Percentiles rank a stretch among this genome's conserved stretches.
Conservation (phyloP, 108 stramenopile genomes). For the Conticribra weissflogii region DNA sequence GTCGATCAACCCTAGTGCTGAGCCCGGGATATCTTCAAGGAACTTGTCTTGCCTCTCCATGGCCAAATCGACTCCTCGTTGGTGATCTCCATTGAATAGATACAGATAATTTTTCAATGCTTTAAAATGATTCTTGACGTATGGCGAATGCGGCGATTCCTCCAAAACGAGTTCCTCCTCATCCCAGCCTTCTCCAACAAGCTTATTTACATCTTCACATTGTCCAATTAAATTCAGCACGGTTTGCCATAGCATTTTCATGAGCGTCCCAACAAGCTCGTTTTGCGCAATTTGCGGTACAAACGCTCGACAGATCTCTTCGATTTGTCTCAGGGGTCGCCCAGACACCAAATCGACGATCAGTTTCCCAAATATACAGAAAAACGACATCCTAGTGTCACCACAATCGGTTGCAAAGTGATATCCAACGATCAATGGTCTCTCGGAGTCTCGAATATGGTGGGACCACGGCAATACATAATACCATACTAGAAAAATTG, state of each 20-base stretch:
- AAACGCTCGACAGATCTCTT: constrained; percentile 4
- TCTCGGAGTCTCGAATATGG: constrained; percentile 6
- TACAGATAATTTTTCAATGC: constrained; percentile 16
- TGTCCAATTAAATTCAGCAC: constrained; percentile 12
- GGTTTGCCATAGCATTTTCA: constrained; percentile 14
- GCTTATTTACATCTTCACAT: neutral
- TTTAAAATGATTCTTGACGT: constrained; percentile 6
- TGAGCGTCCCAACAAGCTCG: constrained; percentile 1
- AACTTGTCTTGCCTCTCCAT: constrained; percentile 3
- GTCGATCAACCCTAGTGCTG: constrained; percentile 14
- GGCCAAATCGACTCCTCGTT: constrained; percentile 10
- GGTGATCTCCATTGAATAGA: constrained; percentile 5
- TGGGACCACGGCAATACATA: constrained; percentile 12
- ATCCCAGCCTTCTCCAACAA: constrained; percentile 6
- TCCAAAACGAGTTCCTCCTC: constrained; percentile 7
- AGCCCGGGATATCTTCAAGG: constrained; percentile 6
- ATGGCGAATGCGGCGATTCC: neutral
- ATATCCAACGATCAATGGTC: constrained; percentile 11
- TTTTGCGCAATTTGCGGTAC: constrained; percentile 11
- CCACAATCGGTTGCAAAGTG: constrained; percentile 12
- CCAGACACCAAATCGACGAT: constrained; percentile 19
- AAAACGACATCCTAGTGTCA: neutral
- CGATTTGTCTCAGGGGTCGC: constrained; percentile 4
- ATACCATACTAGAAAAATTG: constrained; percentile 13
- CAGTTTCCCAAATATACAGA: constrained; percentile 17